These are phyloP conservation scores for Euptelea pleiosperma DNA, from an alignment of 164 flowering plant species.

Conservation along the genomic window DNA sequence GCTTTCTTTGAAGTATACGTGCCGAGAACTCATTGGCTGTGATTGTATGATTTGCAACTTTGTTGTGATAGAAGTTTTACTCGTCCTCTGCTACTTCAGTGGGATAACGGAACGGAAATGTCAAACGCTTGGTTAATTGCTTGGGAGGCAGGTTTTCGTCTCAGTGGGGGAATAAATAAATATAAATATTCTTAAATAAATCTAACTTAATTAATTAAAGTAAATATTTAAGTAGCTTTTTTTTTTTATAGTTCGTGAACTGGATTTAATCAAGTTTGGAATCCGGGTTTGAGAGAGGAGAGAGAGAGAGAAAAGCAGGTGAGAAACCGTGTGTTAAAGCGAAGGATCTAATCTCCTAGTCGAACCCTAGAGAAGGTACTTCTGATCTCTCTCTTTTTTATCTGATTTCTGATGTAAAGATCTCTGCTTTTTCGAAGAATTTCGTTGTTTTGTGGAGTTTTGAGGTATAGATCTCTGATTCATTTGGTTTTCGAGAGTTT, in stretches of 20 bases:
- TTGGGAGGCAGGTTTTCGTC: too few species aligned
- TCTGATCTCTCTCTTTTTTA: slow-evolving; percentile 3
- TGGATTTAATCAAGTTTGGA: slow-evolving; percentile 20
- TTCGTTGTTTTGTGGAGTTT: not conserved
- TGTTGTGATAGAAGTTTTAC: too few species aligned
- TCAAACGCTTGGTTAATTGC: too few species aligned
- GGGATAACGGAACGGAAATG: not conserved
- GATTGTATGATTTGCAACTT: too few species aligned
- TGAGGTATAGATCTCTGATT: slow-evolving; percentile 5
- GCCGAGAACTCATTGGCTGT: too few species aligned
- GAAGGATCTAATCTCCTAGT: slow-evolving; percentile 5
- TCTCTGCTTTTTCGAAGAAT: not conserved
- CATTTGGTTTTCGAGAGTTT: not conserved
- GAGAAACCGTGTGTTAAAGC: slow-evolving; percentile 15
- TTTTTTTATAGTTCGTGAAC: slow-evolving; percentile 6
- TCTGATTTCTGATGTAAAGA: not conserved
- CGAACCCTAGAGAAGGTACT: not conserved
- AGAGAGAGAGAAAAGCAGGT: slow-evolving; percentile 4
- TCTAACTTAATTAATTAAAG: not conserved
- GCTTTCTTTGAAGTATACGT: too few species aligned
- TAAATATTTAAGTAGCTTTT: not conserved
- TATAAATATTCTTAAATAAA: too few species aligned
- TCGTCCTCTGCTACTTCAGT: slow-evolving; percentile 4
- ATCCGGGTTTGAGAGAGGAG: slow-evolving; percentile 4
- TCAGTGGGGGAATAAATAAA: too few species aligned